Evolutionary conservation across 441 rosid species (phyloP).

Genomic region (Macaranga tanarius): DNA sequence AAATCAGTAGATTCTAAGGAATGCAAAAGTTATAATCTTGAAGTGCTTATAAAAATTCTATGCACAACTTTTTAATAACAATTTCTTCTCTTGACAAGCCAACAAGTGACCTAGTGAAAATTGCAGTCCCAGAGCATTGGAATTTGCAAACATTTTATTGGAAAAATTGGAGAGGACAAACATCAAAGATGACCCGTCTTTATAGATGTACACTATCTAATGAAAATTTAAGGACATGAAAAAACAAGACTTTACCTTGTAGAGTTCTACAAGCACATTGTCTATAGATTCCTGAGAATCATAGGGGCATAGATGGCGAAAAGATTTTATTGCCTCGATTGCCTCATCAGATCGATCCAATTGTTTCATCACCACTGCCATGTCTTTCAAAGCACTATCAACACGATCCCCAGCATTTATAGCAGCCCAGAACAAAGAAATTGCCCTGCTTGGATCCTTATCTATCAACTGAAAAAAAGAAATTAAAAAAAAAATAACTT

Average conservation of each 20-base stretch:
- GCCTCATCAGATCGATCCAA: slow-evolving; percentile 82
- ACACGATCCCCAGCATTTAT: slow-evolving; percentile 84
- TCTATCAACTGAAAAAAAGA: slow-evolving; percentile 54
- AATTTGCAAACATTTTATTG: too few relatives aligned
- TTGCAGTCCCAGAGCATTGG: too few relatives aligned
- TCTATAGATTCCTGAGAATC: slow-evolving; percentile 86
- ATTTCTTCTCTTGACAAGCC: too few relatives aligned
- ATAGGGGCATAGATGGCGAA: slow-evolving; percentile 68
- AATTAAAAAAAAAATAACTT: too few relatives aligned
- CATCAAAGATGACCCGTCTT: neutral
- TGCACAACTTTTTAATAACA: too few relatives aligned
- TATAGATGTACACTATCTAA: neutral
- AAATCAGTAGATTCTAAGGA: too few relatives aligned
- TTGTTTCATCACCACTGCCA: slow-evolving; percentile 94
- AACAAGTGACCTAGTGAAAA: too few relatives aligned
- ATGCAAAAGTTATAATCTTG: neutral
- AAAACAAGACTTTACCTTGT: slow-evolving; percentile 47
- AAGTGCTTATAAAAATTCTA: too few relatives aligned
- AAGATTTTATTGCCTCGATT: slow-evolving; percentile 85
- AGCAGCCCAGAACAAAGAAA: slow-evolving; percentile 90
- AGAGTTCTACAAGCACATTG: slow-evolving; percentile 82
- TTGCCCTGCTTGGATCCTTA: slow-evolving; percentile 72
- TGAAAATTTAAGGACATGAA: neutral
- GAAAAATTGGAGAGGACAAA: too few relatives aligned
- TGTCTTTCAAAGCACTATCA: slow-evolving; percentile 88